Evolutionary conservation across 2,329 filamentous ascomycete genomes (phyloP), one percentile per base, ranked within the genome.

Genomic region (Westerdykella ornata): DNA sequence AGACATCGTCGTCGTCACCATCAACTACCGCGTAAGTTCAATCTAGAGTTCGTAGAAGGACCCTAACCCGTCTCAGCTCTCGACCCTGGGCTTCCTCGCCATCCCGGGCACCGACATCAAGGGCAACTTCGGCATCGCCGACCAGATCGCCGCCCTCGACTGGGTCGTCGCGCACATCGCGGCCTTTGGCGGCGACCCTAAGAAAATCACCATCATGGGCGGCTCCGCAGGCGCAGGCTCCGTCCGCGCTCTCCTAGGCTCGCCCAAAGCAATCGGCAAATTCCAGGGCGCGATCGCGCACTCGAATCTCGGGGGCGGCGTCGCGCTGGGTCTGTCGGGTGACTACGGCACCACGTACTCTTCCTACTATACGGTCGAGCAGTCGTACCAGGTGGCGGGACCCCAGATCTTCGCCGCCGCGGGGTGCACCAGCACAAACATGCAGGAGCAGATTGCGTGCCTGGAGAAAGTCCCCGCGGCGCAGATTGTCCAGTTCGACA

Each of bases 11-110:
- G 69, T 78, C 3, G 78, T 82, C 4, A 62, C 63, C 6, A 75
- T 80, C 63, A 81, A 81, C 62, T 81, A 81, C 57, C 74, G 79
- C 7, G n/a, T n/a, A n/a, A n/a, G n/a, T n/a, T n/a, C n/a, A n/a
- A n/a, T n/a, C n/a, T n/a, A n/a, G n/a, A n/a, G n/a, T n/a, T n/a
- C n/a, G n/a, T n/a, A n/a, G n/a, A n/a, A n/a, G n/a, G n/a, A n/a
- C n/a, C n/a, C n/a, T n/a, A n/a, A n/a, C n/a, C n/a, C n/a, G n/a
- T n/a, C n/a, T n/a, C n/a, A n/a, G n/a, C 61, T 81, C 3, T 70
- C 68, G 0, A 78, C 75, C 0, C 66, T 81, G 0, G 78, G 78
- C 0, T 81, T 79, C 50, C 62, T 81, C 0, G 77, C 77, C 1
- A 66, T 80, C 6, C 68, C 72, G 4, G 72, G 77, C 15, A 78